These are phyloP conservation scores for Prosopis cineraria DNA, from an alignment of 306 rosid genomes.

Conservation along the genomic window DNA sequence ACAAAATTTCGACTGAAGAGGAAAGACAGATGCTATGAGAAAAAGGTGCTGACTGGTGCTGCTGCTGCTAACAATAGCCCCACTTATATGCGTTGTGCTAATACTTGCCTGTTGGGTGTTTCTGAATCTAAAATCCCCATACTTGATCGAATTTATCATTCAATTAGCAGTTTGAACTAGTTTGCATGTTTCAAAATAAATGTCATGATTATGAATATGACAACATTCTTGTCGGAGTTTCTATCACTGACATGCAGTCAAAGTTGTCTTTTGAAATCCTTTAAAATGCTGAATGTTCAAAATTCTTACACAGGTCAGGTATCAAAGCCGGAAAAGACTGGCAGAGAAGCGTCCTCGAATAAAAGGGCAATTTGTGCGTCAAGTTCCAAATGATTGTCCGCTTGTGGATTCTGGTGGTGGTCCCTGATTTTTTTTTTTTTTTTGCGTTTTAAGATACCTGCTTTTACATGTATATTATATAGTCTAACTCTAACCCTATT, in stretches of 20 bases:
- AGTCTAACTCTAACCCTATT: constrained; percentile 11
- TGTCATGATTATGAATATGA: not conserved
- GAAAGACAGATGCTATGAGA: constrained; percentile 68
- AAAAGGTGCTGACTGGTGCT: constrained; percentile 60
- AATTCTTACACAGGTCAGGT: constrained; percentile 55
- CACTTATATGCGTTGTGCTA: not conserved
- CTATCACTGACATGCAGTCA: not conserved
- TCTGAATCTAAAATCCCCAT: constrained; percentile 19
- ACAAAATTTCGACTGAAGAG: constrained; percentile 68
- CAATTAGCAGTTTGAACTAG: not conserved
- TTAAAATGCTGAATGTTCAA: constrained; percentile 18
- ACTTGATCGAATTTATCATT: not conserved
- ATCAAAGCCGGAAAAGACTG: constrained; percentile 60
- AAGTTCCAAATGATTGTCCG: constrained; percentile 41
- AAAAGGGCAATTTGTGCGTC: constrained; percentile 74
- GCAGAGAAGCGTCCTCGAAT: constrained; percentile 79
- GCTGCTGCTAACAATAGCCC: not conserved
- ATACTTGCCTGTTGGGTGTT: constrained; percentile 13
- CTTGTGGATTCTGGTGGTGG: constrained; percentile 37
- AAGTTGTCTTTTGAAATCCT: not conserved
- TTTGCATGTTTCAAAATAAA: not conserved
- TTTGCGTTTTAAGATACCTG: not conserved
- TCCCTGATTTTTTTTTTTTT: constrained; percentile 33
- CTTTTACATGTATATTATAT: too few relatives aligned
- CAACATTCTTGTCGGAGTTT: constrained; percentile 15